phyloP scores from a whole-genome alignment of 108 stramenopile genomes.

The Cyclotella cryptica region DNA sequence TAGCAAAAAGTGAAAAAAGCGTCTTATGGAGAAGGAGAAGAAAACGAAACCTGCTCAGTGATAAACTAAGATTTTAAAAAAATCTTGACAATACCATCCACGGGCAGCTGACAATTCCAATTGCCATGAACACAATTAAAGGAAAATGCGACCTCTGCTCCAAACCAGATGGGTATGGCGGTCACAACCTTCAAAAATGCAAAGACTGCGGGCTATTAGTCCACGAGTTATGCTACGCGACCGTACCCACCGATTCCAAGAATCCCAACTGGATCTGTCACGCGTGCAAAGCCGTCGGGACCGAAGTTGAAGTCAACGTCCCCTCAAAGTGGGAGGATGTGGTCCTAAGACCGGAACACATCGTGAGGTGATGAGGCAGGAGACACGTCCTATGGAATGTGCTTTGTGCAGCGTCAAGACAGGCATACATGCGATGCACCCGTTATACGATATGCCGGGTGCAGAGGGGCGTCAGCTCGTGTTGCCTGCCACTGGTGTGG shows the following conservation, averaged over 20 bases:
- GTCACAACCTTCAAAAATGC: slow-evolving; percentile 53
- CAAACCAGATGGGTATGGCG: slow-evolving; percentile 40
- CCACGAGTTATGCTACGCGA: slow-evolving; percentile 63
- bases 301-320: slow-evolving; percentile 42
- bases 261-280: slow-evolving; percentile 55
- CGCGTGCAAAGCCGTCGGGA: slow-evolving; percentile 56
- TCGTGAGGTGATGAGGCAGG: slow-evolving; percentile 40
- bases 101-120: no score
- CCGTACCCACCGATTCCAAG: slow-evolving; percentile 15
- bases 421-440: slow-evolving; percentile 64
- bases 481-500: slow-evolving; percentile 14
- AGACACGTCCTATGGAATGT: slow-evolving; percentile 48
- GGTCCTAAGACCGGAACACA: slow-evolving; percentile 23
- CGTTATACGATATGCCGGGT: slow-evolving; percentile 54
- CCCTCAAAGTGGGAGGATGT: slow-evolving; percentile 47
- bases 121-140: slow-evolving; percentile 10
- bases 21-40: no score
- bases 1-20: no score
- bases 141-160: slow-evolving; percentile 51
- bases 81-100: no score
- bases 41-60: no score
- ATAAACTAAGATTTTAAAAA: no score
- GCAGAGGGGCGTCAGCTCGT: slow-evolving; percentile 52
- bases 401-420: slow-evolving; percentile 45
- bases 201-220: slow-evolving; percentile 51